Evolutionary conservation across 2,329 filamentous ascomycete genomes (phyloP).

Genomic region (Ophiostoma ulmi): DNA sequence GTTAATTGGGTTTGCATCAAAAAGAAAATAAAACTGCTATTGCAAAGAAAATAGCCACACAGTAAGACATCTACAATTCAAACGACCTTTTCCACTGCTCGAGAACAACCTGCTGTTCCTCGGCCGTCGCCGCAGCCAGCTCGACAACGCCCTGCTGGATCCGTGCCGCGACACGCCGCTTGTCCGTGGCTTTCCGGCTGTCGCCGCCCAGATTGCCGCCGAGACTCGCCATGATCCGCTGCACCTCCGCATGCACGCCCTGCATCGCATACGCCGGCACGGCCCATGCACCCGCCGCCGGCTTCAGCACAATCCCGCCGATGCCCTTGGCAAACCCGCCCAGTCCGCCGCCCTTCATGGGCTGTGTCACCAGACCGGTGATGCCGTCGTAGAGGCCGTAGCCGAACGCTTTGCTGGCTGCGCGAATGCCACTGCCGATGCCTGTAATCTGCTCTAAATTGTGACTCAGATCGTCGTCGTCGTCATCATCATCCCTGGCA

Average conservation of each 20-base stretch:
- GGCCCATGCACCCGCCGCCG: slow-evolving; percentile 67
- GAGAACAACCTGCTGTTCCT: not conserved
- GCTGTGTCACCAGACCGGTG: slow-evolving; percentile 72
- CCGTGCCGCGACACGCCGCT: slow-evolving; percentile 15
- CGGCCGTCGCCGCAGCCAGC: not conserved
- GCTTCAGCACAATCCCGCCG: slow-evolving; percentile 74
- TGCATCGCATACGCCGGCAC: slow-evolving; percentile 79
- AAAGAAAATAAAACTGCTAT: too few relatives aligned
- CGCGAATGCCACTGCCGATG: slow-evolving; percentile 66
- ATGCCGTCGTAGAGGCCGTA: slow-evolving; percentile 75
- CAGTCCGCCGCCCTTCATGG: slow-evolving; percentile 46
- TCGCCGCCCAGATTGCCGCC: not conserved
- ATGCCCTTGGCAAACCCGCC: slow-evolving; percentile 67
- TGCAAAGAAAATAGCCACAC: not conserved
- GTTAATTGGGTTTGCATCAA: too few relatives aligned
- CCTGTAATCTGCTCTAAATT: slow-evolving; percentile 53
- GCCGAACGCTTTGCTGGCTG: slow-evolving; percentile 74
- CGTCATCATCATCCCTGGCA: slow-evolving; percentile 39
- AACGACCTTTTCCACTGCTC: not conserved
- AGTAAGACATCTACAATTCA: not conserved
- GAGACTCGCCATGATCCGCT: slow-evolving; percentile 30
- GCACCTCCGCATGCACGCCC: slow-evolving; percentile 72
- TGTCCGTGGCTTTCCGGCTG: slow-evolving; percentile 5
- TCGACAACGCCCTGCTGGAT: slow-evolving; percentile 19
- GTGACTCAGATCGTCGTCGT: not conserved